Evolutionary conservation across 345 rosid species (phyloP), one percentile per base, ranked within the genome.

Genomic region (Salix udensis): DNA sequence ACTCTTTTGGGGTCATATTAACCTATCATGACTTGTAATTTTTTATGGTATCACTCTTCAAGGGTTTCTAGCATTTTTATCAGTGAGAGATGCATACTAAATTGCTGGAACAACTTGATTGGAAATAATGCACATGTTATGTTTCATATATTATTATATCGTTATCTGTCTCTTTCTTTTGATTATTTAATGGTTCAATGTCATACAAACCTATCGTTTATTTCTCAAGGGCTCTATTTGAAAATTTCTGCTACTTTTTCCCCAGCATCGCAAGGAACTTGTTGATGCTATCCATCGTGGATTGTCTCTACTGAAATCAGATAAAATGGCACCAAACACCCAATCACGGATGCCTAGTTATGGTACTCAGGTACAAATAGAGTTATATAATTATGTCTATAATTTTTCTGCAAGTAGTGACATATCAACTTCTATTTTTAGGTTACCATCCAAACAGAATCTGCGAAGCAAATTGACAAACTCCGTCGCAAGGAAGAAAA

Each of bases 401-500:
- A 4, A 50, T 61, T 66, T 61, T 18, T n/a, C 65, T 21, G 13
- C 28, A 65, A 8, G 66, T 71, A 34, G 34, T 64, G 23, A 23
- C 12, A n/a, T 62, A 19, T 75, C 26, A 52, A 10, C 40, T 53
- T 48, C 85, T 58, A 69, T 65, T 78, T 74, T 83, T 80, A 95
- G 98, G 98, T 95, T 76, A 95, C 92, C 58, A 97, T 95, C 39
- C 98, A 93, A 83, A 95, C 87, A 74, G 98, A 93, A 85, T 89
- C 97, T 55, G 94, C 83, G 75, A 87, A 79, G 81, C 97, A 95
- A 85, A 95, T 93, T 78, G 98, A 95, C 82, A 95, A 95, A 80
- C 93, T 95, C 71, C 90, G 98, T 58, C 97, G 97, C 64, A 95
- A 93, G 88, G 98, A 95, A 87, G 98, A 91, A 90, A 93, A 89